Conservation (phyloP, 257 asterid genomes). For the Cynanchum wilfordii region DNA sequence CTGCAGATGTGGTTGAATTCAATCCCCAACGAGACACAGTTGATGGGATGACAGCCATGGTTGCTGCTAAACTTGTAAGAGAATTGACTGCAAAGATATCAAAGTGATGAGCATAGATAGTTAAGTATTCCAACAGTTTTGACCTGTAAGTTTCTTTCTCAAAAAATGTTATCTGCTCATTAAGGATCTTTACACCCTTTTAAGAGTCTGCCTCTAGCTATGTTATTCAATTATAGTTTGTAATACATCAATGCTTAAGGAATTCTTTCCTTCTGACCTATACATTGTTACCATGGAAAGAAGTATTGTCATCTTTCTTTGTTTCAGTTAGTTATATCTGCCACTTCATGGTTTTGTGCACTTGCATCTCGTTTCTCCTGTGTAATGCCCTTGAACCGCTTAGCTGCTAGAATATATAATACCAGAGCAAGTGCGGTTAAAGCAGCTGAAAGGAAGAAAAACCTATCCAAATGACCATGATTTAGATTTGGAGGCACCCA, state of each 20-base stretch:
- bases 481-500: conserved; percentile 73
- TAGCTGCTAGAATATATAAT: conserved; percentile 55
- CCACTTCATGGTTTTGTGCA: conserved; percentile 12
- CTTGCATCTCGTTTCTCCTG: conserved; percentile 42
- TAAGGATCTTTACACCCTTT: conserved; percentile 2
- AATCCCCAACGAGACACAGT: conserved; percentile 97
- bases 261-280: not conserved
- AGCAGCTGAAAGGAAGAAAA: conserved; percentile 71
- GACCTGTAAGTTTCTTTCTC: not conserved
- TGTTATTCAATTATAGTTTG: too few species aligned
- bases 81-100: conserved; percentile 93
- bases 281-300: not conserved
- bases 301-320: not conserved
- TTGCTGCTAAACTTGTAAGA: conserved; percentile 89
- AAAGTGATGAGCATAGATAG: conserved; percentile 28
- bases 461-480: conserved; percentile 77
- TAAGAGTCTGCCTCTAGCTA: not conserved
- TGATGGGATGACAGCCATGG: conserved; percentile 99
- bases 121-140: not conserved
- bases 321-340: not conserved
- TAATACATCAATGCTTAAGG: too few species aligned
- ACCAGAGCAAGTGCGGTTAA: conserved; percentile 52
- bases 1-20: conserved; percentile 96
- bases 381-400: conserved; percentile 50
- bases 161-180: not conserved